Evolutionary conservation across 2,329 filamentous ascomycete genomes (phyloP), one percentile per base, ranked within the genome.

Genomic region (Arthroderma sp.): DNA sequence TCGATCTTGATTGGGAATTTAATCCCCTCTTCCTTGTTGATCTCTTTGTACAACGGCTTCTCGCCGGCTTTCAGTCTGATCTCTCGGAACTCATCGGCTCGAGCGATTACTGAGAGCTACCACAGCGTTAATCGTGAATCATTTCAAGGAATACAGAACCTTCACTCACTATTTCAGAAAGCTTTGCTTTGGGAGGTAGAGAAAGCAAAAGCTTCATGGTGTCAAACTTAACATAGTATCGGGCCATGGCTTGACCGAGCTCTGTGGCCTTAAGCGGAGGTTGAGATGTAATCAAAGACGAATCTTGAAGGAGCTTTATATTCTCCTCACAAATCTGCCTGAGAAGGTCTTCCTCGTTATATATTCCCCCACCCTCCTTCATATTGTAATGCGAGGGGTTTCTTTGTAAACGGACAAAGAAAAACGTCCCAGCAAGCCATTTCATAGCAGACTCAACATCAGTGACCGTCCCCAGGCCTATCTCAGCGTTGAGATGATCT

Each of bases 401-500:
- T 40, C 78, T 70, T 48, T 75, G 73, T 42, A 93, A 69, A 9
- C 86, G 74, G 33, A 91, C 80, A 49, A 80, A 82, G 6, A 93
- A 67, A 53, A 93, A 93, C 0, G 85, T 91, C 1, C 84, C 78
- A 5, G 67, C 67, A 15, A 94, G 74, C 85, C 85, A 94, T 49
- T 67, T 71, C 49, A 79, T 80, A 7, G 85, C 85, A 0, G 79
- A 76, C 1, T 70, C 58, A 0, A 81, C 58, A 52, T 81, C 73
- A 4, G 66, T 73, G 44, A 93, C 78, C 0, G 83, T 87, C 0
- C 82, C 80, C 1, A 93, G 68, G 1, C 81, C 80, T 40, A 89
- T 81, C 56, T 93, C 85, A 1, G 85, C 85, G 55, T 93, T 93
- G 37, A 94, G 62, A 55, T 93, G 85, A 51, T 89, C 84, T 40